Percentiles rank a stretch among this genome's conserved stretches.
phyloP scores from a whole-genome alignment of 2,329 filamentous ascomycete species.

The Alternaria dauci region DNA sequence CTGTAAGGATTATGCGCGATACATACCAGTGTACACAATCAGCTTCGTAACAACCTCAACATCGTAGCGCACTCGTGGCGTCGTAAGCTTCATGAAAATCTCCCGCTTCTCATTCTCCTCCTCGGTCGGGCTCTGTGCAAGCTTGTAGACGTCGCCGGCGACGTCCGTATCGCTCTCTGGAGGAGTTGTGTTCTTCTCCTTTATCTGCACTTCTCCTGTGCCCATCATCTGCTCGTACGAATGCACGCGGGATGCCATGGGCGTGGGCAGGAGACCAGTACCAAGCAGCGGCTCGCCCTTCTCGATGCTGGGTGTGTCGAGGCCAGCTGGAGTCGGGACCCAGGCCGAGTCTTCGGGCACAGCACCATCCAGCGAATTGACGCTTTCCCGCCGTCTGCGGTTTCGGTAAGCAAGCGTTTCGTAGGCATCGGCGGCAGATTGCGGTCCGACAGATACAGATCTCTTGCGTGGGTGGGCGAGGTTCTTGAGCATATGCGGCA shows the following conservation, averaged over 20 bases:
- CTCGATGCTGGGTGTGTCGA: constrained; percentile 47
- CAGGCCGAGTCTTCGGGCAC: constrained; percentile 40
- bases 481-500: constrained; percentile 81
- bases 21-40: constrained; percentile 87
- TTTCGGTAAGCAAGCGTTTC: constrained; percentile 93
- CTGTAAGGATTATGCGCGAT: neutral
- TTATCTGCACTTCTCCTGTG: constrained; percentile 59
- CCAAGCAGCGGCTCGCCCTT: constrained; percentile 48
- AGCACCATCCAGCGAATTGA: constrained; percentile 53
- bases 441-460: constrained; percentile 88
- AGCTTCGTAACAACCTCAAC: constrained; percentile 98
- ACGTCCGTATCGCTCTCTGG: constrained; percentile 46
- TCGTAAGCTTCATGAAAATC: constrained; percentile 84
- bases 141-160: constrained; percentile 35
- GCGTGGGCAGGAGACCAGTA: constrained; percentile 58
- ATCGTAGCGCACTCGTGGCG: constrained; percentile 91
- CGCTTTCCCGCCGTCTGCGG: constrained; percentile 68
- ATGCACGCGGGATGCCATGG: constrained; percentile 59
- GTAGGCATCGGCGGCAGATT: constrained; percentile 95
- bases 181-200: constrained; percentile 26
- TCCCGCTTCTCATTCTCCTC: constrained; percentile 61
- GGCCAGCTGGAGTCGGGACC: constrained; percentile 25
- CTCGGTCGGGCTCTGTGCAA: constrained; percentile 33
- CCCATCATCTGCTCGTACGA: constrained; percentile 80
- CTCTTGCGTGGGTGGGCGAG: constrained; percentile 83